These are phyloP conservation scores for Helminthosporium solani DNA, from an alignment of 2,329 filamentous ascomycete species.

Conservation along the genomic window DNA sequence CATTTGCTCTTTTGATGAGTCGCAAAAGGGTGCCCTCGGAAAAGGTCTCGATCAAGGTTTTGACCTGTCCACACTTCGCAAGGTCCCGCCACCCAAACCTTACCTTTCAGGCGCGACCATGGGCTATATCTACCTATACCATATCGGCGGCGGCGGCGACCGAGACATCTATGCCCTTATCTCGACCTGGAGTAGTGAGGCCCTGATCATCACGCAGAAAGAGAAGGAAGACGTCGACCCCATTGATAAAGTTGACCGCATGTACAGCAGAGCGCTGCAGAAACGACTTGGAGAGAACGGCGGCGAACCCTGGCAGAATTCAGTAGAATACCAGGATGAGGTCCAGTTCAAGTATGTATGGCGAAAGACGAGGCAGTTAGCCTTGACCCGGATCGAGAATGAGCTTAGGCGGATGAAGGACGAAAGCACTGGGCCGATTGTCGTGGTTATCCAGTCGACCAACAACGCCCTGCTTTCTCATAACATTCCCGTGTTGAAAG, in stretches of 20 bases:
- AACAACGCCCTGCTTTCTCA: slow-evolving; percentile 78
- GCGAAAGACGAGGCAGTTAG: slow-evolving; percentile 86
- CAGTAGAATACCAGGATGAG: slow-evolving; percentile 83
- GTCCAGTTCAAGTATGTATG: slow-evolving; percentile 83
- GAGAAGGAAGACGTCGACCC: slow-evolving; percentile 78
- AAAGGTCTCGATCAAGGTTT: slow-evolving; percentile 93
- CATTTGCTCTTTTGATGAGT: slow-evolving; percentile 89
- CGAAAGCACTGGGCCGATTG: slow-evolving; percentile 75
- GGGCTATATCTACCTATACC: slow-evolving; percentile 88
- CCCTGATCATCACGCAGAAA: slow-evolving; percentile 85
- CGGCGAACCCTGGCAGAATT: slow-evolving; percentile 72
- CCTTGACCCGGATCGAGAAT: slow-evolving; percentile 83
- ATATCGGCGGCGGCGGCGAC: slow-evolving; percentile 85
- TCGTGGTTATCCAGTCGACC: slow-evolving; percentile 89
- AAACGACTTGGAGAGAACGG: slow-evolving; percentile 65
- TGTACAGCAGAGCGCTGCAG: slow-evolving; percentile 76
- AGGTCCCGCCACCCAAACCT: slow-evolving; percentile 64
- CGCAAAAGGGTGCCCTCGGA: slow-evolving; percentile 84
- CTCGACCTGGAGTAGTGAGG: slow-evolving; percentile 76
- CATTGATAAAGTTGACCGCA: slow-evolving; percentile 83
- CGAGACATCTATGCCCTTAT: slow-evolving; percentile 92
- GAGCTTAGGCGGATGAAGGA: slow-evolving; percentile 85
- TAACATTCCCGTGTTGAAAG: slow-evolving; percentile 78
- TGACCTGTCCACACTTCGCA: slow-evolving; percentile 74
- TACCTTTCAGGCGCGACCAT: slow-evolving; percentile 77